Evolutionary conservation across 2,329 filamentous ascomycete species (phyloP), one percentile per base, ranked within the genome.

Genomic region (Neonectria neomacrospora): DNA sequence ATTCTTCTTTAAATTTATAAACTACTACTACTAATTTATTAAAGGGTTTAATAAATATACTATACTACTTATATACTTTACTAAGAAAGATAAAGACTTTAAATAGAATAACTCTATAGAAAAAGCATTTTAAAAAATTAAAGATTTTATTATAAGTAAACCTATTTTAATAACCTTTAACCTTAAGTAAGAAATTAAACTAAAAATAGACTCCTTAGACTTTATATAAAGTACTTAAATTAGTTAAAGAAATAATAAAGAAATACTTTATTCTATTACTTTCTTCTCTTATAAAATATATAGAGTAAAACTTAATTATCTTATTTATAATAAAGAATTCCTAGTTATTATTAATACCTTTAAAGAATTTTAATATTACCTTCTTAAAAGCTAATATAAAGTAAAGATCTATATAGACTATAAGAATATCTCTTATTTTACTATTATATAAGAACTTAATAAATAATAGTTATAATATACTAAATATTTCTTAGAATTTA

Each of bases 261-360:
- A 5, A 14, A 67, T 54, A 41, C 16, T 71, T 56, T 45, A 61
- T 9, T 34, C 23, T 18, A 66, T 67, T 53, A 26, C 14, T n/a
- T 67, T 68, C 44, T 66, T 61, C 23, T 72, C 48, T 14, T 68
- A 69, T 23, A 69, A 73, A 50, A 37, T 73, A 28, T 44, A 68
- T 52, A 59, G 12, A 45, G 11, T 54, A 61, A 32, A 73, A 62
- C 39, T 71, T 37, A 74, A 74, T 14, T 74, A 74, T 32, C 18
- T 28, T 23, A 71, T 71, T 12, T 67, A 73, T 47, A 55, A 72
- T 52, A 71, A 73, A 54, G 61, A 71, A 67, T 67, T 74, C 26
- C 51, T 73, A 16, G 34, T 48, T 7, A 73, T 75, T 32, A 54
- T 72, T 47, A 65, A 71, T 51, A 18, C 41, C 16, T 70, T 73